These are phyloP conservation scores for Ascochyta lentis DNA, from an alignment of 2,329 filamentous ascomycete genomes.

Conservation along the genomic window DNA sequence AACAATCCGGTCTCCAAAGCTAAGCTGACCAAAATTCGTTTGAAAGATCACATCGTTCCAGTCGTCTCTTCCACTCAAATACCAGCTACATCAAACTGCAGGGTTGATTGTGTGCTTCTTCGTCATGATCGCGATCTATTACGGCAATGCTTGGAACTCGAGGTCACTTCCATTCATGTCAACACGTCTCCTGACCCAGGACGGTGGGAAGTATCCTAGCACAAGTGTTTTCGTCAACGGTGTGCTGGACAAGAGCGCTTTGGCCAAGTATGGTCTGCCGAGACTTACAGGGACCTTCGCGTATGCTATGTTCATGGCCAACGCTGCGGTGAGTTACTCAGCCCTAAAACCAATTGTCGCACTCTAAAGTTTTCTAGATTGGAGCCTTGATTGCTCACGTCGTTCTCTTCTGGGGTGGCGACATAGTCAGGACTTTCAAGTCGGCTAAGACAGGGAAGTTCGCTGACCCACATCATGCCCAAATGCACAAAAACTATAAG, in stretches of 20 bases:
- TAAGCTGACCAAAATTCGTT: neutral
- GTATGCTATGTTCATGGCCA: constrained; percentile 27
- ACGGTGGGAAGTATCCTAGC: constrained; percentile 17
- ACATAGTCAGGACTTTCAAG: constrained; percentile 21
- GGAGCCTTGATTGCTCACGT: constrained; percentile 21
- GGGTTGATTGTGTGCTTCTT: constrained; percentile 19
- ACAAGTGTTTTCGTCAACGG: constrained; percentile 20
- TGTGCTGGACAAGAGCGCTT: constrained; percentile 19
- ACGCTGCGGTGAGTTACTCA: constrained; percentile 17
- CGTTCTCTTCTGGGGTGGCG: constrained; percentile 23
- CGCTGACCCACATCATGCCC: constrained; percentile 19
- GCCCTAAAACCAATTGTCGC: neutral
- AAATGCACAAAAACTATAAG: constrained; percentile 22
- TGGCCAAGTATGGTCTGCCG: constrained; percentile 21
- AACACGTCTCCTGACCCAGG: constrained; percentile 20
- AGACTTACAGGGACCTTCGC: constrained; percentile 22
- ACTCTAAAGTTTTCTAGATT: constrained; percentile 11
- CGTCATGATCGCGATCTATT: constrained; percentile 23
- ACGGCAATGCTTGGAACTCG: constrained; percentile 23
- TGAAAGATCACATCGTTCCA: constrained; percentile 24
- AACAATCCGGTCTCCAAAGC: neutral
- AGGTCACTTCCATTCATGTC: constrained; percentile 24
- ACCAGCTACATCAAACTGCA: constrained; percentile 21
- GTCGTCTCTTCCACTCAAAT: constrained; percentile 22
- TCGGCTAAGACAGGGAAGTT: constrained; percentile 17